These are phyloP conservation scores for Podospora pseudopauciseta DNA, from an alignment of 495 filamentous ascomycete genomes.

Conservation along the genomic window DNA sequence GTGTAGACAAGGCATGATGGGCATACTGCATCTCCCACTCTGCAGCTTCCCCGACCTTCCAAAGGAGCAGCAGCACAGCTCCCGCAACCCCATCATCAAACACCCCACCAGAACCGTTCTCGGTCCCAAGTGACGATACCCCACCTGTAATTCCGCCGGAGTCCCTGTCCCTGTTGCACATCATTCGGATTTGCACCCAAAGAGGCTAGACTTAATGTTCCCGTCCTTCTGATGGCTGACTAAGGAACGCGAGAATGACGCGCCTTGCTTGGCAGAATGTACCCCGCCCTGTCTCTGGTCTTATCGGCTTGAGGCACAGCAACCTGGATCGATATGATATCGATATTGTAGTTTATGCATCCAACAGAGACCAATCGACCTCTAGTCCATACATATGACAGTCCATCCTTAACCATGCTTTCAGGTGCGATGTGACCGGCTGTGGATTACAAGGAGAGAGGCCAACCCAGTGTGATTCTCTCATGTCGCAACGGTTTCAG, in stretches of 20 bases:
- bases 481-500: constrained; percentile 8
- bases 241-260: constrained; percentile 32
- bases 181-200: background rate
- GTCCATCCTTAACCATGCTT: background rate
- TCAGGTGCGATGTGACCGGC: background rate
- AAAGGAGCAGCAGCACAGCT: background rate
- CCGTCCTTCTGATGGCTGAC: constrained; percentile 16
- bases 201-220: background rate
- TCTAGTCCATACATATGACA: background rate
- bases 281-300: background rate
- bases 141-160: constrained; percentile 1
- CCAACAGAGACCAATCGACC: background rate
- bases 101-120: background rate
- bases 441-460: background rate
- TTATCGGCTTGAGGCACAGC: constrained; percentile 6
- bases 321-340: background rate
- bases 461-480: background rate
- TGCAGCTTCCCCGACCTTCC: constrained; percentile 2
- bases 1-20: background rate
- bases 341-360: background rate
- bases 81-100: background rate
- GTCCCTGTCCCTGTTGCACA: constrained; percentile 1
- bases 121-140: background rate
- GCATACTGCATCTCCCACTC: background rate
- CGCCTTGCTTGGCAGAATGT: constrained; percentile 2